Evolutionary conservation across 176 grass and related monocot species (phyloP), one percentile per base, ranked within the genome.

Genomic region (Canna indica): DNA sequence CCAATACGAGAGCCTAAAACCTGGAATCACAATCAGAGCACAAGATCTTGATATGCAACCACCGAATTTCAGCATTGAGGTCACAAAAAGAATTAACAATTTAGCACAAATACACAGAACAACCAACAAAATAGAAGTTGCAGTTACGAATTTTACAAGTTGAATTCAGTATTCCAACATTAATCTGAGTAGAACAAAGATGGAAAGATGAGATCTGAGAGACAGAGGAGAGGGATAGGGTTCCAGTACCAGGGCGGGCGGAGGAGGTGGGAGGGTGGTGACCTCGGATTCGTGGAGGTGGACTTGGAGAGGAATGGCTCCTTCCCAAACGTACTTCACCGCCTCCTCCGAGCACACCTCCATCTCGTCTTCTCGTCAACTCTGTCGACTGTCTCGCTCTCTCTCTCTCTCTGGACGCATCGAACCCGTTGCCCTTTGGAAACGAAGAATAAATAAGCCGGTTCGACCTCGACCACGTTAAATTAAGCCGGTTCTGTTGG

Each of bases 231-330:
- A 6, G 47, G 17, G 31, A 25, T 22, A 47, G 1, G 71, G 24
- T 7, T 50, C 10, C 6, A 31, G 12, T 81, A 99, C 94, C 89
- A 93, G 61, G 80, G 85, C 84, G 61, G 94, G 78, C 10, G 94
- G 86, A 3, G 94, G 89, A n/a, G 86, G 86, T 5, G 94, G 94
- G 0, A 99, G 65, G 12, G 94, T 80, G 56, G 94, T 99, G 82
- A 99, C 79, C 78, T 99, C 94, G 17, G 94, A 86, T 69, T 99
- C 89, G 75, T 93, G 94, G 70, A 99, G 83, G 74, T 93, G 82
- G 75, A 99, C 83, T 82, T 93, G 94, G 71, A 99, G 94, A 73
- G 94, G 94, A 62, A 99, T 80, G 59, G 86, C 79, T 64, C 94
- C 89, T 50, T 66, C 72, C 89, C 86, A 99, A 26, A 90, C 81